These are phyloP conservation scores for Euphorbia lathyris DNA, from an alignment of 345 rosid genomes.

Conservation along the genomic window DNA sequence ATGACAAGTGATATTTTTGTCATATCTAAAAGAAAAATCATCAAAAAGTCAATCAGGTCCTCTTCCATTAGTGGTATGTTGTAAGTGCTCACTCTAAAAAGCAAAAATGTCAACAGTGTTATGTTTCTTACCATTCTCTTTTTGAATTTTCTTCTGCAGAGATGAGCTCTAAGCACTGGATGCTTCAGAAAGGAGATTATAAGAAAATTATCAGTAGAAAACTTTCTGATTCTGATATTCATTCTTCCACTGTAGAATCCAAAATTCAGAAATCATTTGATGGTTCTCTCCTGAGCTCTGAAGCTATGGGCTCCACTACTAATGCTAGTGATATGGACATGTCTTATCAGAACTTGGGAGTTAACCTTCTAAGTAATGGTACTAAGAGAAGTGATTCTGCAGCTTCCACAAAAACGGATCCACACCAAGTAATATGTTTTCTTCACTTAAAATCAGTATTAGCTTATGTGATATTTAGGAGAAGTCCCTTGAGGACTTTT, in stretches of 20 bases:
- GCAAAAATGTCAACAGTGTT: not conserved
- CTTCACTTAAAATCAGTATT: not conserved
- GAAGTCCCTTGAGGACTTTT: not conserved
- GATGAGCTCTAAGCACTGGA: conserved; percentile 12
- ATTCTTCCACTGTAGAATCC: conserved; percentile 27
- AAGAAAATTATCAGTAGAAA: conserved; percentile 26
- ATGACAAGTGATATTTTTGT: conserved; percentile 47
- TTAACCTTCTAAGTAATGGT: conserved; percentile 11
- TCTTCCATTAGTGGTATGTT: conserved; percentile 33
- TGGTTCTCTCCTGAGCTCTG: conserved; percentile 20
- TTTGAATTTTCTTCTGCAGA: conserved; percentile 20
- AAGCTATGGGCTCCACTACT: conserved; percentile 14
- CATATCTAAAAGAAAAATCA: conserved; percentile 40
- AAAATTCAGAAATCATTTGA: conserved; percentile 21
- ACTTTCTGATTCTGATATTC: conserved; percentile 29
- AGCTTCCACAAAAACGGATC: conserved; percentile 28
- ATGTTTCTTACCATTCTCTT: conserved; percentile 15
- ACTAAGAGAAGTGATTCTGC: conserved; percentile 4
- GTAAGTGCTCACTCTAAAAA: conserved; percentile 4
- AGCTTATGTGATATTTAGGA: not conserved
- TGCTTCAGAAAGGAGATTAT: conserved; percentile 16
- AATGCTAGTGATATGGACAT: conserved; percentile 17
- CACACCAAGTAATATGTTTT: conserved; percentile 40
- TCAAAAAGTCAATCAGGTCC: conserved; percentile 44
- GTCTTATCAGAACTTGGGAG: conserved; percentile 4